Evolutionary conservation across 192 early-diverging fungal genomes (phyloP), one percentile per base, ranked within the genome.

Genomic region (Linnemannia elongata): DNA sequence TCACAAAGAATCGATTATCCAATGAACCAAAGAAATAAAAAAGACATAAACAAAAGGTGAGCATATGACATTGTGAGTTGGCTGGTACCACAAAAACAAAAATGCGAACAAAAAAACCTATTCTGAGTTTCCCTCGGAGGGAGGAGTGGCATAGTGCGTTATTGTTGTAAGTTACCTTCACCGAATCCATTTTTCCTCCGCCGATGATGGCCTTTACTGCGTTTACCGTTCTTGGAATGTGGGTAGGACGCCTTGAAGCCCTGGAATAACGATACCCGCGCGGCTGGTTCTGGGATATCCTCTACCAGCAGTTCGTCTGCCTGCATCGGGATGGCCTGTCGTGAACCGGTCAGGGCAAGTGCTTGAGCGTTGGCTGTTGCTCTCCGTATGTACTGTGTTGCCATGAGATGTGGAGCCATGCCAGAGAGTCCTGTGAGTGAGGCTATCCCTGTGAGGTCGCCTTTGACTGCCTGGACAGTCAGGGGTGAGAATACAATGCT

Each of bases 401-500:
- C 68, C 83, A 91, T 88, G 33, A 92, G 84, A 52, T 91, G 89
- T 3, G 91, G 79, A 2, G 91, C 93, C 83, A 88, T 90, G 6
- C 83, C 68, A 15, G 85, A 85, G 22, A 88, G 87, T 55, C 87
- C 89, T 35, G 88, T 80, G 55, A 88, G 69, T 1, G 89, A 83
- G 15, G 88, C 72, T 47, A 90, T 86, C 15, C 81, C 89, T 79
- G 90, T 92, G 42, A 92, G 84, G 27, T 93, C 91, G 2, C 90
- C 89, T 33, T 90, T 90, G 24, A 91, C 89, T 1, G 89, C 89
- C 72, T 92, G 90, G 6, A 87, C 86, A 1, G 91, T 88, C 17
- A 93, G 66, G 13, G 93, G 93, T 27, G 90, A 90, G 54, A 93
- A 93, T 45, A 93, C 85, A 1, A 93, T 89, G 36, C 89, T 78